Conservation (phyloP, 495 filamentous ascomycete genomes). For the Lophiotrema nucula region DNA sequence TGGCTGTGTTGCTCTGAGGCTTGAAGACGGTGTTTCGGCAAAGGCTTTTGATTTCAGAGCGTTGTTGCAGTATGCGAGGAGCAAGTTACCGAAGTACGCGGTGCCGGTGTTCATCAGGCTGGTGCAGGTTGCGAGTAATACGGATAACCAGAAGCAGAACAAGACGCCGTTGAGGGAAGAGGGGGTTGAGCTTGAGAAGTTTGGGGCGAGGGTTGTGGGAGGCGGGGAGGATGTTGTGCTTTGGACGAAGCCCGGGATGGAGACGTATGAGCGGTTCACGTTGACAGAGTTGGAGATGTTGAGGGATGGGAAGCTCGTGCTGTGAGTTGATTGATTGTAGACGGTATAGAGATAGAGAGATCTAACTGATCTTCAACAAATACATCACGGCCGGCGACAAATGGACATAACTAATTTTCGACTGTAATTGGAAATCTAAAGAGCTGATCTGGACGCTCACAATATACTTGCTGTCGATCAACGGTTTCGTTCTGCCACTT, state of each 20-base stretch:
- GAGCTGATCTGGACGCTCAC: too few relatives aligned
- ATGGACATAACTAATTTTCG: too few relatives aligned
- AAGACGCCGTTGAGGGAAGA: slow-evolving; percentile 70
- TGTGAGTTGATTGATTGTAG: background rate
- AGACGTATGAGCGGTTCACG: background rate
- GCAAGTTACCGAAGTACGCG: slow-evolving; percentile 67
- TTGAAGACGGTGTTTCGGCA: slow-evolving; percentile 20
- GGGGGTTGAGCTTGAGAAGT: slow-evolving; percentile 57
- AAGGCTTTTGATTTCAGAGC: slow-evolving; percentile 30
- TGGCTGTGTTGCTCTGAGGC: slow-evolving; percentile 41
- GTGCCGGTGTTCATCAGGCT: slow-evolving; percentile 73
- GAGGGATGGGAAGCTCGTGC: background rate
- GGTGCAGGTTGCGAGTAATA: slow-evolving; percentile 56
- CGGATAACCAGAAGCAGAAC: slow-evolving; percentile 81
- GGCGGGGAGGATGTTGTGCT: slow-evolving; percentile 3
- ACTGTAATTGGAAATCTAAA: too few relatives aligned
- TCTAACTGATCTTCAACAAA: too few relatives aligned
- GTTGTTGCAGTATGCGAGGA: slow-evolving; percentile 47
- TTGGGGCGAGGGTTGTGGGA: slow-evolving; percentile 4
- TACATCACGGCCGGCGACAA: too few relatives aligned
- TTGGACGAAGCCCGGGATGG: slow-evolving; percentile 1
- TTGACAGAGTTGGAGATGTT: background rate
- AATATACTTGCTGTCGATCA: too few relatives aligned
- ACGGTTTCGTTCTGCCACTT: too few relatives aligned
- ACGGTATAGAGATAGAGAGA: background rate